Evolutionary conservation across 495 filamentous ascomycete species (phyloP), one percentile per base, ranked within the genome.

Genomic region (Annulohypoxylon moriforme): DNA sequence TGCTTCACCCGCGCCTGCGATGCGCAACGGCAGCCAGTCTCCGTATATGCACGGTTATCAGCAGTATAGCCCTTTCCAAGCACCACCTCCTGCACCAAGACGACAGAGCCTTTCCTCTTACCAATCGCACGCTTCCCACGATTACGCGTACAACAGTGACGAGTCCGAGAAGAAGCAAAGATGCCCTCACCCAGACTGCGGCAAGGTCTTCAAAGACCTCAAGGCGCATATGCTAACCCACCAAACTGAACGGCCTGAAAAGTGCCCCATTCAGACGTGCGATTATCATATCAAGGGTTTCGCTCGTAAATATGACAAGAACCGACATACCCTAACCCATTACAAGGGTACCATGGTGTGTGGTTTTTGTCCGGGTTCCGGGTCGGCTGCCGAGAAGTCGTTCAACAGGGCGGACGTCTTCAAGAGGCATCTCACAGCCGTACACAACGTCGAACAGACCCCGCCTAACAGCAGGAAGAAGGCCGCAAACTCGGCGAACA

Each of bases 311-410:
- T 99, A 99, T 75, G 96, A 99, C 80, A 98, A 98, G 83, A 98
- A 98, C 78, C 85, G 96, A n/a, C 96, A 99, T 77, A 97, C 95
- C 0, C 78, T 99, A 70, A 99, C 96, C 24, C 96, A 99, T 72
- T 99, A 99, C 85, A 98, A 98, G 80, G 96, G 96, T 4, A 98
- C 94, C 5, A 98, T 99, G 96, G 93, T 98, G 13, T 99, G 96
- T 78, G 94, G 95, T 10, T 98, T 99, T 80, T 99, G 96, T 69
- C 93, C 96, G 2, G 94, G 94, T 1, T 92, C 92, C 18, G 96
- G 96, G 10, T 96, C 94, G 0, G 87, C 94, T 1, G 93, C 92
- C 2, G 96, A 98, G 79, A 99, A 99, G 85, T 96, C 93, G 62
- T 99, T 99, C 83, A 99, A 99, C 83, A 89, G 96, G 20, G 96